Conservation (phyloP, 257 asterid species). For the Vinca minor region DNA sequence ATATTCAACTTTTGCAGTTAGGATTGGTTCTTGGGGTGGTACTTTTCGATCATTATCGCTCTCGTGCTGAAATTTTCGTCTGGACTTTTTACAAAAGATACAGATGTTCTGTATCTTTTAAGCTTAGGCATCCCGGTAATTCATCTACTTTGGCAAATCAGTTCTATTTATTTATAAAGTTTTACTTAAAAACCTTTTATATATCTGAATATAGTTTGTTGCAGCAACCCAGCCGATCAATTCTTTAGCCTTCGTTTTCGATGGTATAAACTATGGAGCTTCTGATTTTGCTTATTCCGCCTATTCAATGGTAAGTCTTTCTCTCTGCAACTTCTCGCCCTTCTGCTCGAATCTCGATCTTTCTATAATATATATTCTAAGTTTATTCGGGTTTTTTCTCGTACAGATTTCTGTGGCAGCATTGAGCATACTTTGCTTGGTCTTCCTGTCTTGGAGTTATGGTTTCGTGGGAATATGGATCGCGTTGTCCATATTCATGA, state of each 20-base stretch:
- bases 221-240: constrained; percentile 45
- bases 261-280: constrained; percentile 49
- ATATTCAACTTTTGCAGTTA: constrained; percentile 22
- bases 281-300: constrained; percentile 47
- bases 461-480: constrained; percentile 41
- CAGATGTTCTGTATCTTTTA: constrained; percentile 25
- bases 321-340: too few species aligned
- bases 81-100: constrained; percentile 27
- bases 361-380: too few species aligned
- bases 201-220: constrained; percentile 30
- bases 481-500: constrained; percentile 41
- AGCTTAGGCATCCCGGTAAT: constrained; percentile 41
- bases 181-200: not conserved
- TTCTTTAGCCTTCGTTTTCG: constrained; percentile 48
- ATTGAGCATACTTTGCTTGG: constrained; percentile 27
- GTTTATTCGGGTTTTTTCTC: not conserved
- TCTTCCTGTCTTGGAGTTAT: constrained; percentile 22
- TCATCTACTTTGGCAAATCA: not conserved
- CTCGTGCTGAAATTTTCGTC: constrained; percentile 22
- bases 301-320: constrained; percentile 44
- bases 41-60: constrained; percentile 24
- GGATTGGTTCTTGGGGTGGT: constrained; percentile 32
- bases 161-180: not conserved
- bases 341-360: too few species aligned
- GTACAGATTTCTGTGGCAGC: constrained; percentile 26